Evolutionary conservation across 306 rosid genomes (phyloP), one percentile per base, ranked within the genome.

Genomic region (Rosa lucieae): DNA sequence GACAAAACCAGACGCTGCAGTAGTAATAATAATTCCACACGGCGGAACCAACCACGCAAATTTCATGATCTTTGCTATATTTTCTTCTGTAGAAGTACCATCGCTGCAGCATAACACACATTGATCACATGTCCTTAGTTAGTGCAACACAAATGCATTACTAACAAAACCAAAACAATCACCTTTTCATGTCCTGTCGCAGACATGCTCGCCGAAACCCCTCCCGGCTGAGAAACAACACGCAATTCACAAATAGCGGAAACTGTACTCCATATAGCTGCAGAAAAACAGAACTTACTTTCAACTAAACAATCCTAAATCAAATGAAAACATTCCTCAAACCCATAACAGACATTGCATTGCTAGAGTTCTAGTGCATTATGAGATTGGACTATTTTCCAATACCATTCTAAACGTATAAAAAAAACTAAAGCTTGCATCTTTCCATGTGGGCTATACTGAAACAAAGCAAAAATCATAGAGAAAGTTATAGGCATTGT

Each of bases 191-290:
- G 83, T 92, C 98, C 77, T 86, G 82, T 62, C 99, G 87, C 89
- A 95, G 63, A 89, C 98, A 92, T 58, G 98, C 99, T 72, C 98
- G 89, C 67, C 96, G 92, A 82, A 95, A 90, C 70, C 99, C 99
- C 90, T 95, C 99, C 42, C 99, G 93, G 62, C 99, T 94, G 74
- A 94, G 97, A 85, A 94, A 94, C 85, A 94, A 84, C 69, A 94
- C 84, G 68, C 99, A 92, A 23, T 97, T 92, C 78, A 92, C 92
- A 77, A 94, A 89, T 39, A 94, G 92, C 68, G 93, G 96, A 89
- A 94, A 94, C 81, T 92, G 99, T 79, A 94, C 97, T 46, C 97
- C 99, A 76, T 94, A 94, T 29, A 92, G 74, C 97, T 92, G 86
- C 88, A 87, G 39, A 44, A 79, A 37, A 58, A 14, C 61, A 58